A percentile compares a stretch with the other conserved stretches of the same genome.
Evolutionary conservation across 2,329 filamentous ascomycete species (phyloP).

Genomic region (Mycocentrospora acerina): DNA sequence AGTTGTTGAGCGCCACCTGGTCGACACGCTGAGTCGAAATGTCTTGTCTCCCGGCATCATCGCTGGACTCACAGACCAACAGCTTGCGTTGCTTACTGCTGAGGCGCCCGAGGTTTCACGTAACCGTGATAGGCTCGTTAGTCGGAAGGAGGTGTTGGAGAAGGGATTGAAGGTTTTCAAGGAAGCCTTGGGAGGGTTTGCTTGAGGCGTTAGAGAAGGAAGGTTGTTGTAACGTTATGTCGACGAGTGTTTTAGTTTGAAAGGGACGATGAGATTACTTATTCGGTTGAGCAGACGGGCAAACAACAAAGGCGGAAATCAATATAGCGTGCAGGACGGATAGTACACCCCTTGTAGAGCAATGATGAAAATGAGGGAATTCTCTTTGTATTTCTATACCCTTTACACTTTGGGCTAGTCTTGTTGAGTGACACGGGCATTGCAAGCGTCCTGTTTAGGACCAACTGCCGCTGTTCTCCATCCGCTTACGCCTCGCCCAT

Average conservation of each 20-base stretch:
- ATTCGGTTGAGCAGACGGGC: too few relatives aligned
- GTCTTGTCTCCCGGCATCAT: slow-evolving; percentile 34
- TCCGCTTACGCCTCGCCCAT: slow-evolving; percentile 28
- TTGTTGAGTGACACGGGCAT: too few relatives aligned
- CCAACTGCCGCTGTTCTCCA: slow-evolving; percentile 15
- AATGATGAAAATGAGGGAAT: too few relatives aligned
- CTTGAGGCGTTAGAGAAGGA: not conserved
- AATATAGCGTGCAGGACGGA: too few relatives aligned
- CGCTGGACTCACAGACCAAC: slow-evolving; percentile 28
- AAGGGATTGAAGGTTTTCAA: slow-evolving; percentile 33
- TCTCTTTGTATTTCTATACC: too few relatives aligned
- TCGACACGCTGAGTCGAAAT: slow-evolving; percentile 23
- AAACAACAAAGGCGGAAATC: too few relatives aligned
- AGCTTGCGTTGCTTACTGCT: slow-evolving; percentile 29
- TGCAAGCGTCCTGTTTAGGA: too few relatives aligned
- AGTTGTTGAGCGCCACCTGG: slow-evolving; percentile 40
- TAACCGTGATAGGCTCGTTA: slow-evolving; percentile 27
- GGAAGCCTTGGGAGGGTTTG: slow-evolving; percentile 20
- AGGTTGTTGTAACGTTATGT: too few relatives aligned
- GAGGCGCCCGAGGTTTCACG: slow-evolving; percentile 31
- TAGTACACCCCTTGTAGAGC: too few relatives aligned
- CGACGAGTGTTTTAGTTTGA: too few relatives aligned
- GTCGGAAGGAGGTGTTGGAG: slow-evolving; percentile 32
- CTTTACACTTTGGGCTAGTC: too few relatives aligned
- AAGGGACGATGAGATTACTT: too few relatives aligned